A percentile compares a stretch with the other conserved stretches of the same genome.
Conservation (phyloP, 805 yeast genomes). For the Candida easanensis region DNA sequence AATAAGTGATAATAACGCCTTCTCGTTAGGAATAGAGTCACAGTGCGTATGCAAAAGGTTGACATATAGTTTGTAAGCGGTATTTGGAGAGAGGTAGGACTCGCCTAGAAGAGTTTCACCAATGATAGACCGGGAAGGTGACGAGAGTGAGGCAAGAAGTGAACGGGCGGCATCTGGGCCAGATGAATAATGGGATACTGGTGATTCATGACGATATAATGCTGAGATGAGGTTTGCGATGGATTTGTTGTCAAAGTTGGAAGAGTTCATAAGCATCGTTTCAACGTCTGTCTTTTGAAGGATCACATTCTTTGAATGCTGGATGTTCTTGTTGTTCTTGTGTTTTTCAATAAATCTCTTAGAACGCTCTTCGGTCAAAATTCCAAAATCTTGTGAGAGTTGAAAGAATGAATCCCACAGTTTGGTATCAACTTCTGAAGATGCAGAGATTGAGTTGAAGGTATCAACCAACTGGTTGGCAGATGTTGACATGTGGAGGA, state of each 20-base stretch:
- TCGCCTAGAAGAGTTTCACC: conserved; percentile 30
- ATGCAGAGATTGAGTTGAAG: background rate
- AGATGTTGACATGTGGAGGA: conserved; percentile 2
- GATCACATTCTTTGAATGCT: conserved; percentile 2
- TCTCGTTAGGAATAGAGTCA: conserved; percentile 28
- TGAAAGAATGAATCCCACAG: conserved; percentile 14
- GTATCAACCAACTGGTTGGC: conserved; percentile 3
- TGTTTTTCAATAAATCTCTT: conserved; percentile 2
- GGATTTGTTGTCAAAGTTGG: conserved; percentile 18
- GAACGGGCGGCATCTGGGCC: conserved; percentile 23
- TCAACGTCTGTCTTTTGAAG: background rate
- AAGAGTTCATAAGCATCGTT: background rate
- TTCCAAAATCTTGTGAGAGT: conserved; percentile 4
- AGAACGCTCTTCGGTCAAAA: conserved; percentile 1
- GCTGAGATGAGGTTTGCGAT: conserved; percentile 11
- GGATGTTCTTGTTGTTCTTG: conserved; percentile 2
- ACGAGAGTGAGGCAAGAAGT: conserved; percentile 17
- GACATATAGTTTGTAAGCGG: conserved; percentile 29
- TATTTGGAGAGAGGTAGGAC: conserved; percentile 31
- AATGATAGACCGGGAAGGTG: conserved; percentile 18
- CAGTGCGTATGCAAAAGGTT: conserved; percentile 18
- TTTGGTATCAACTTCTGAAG: background rate
- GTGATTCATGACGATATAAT: conserved; percentile 11
- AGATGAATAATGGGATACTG: conserved; percentile 7
- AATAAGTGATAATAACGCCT: conserved; percentile 43